Evolutionary conservation across 2,329 filamentous ascomycete genomes (phyloP).

Genomic region (Sporothrix humicola): DNA sequence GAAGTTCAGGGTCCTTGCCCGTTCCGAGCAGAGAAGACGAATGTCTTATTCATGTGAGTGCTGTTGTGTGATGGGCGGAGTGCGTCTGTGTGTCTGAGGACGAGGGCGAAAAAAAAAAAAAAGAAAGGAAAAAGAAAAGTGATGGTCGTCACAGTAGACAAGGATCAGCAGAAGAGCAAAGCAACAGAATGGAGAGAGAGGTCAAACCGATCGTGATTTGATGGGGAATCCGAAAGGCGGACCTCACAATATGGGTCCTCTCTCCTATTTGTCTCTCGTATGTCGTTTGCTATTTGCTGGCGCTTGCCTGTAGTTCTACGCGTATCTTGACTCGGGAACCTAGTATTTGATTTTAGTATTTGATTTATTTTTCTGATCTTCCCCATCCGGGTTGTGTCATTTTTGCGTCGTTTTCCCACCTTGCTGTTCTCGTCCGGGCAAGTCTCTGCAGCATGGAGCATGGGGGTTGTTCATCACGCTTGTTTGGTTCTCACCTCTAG

Average conservation of each 20-base stretch:
- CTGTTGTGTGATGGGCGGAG: constrained; percentile 14
- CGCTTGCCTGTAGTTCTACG: not conserved
- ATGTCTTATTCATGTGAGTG: constrained; percentile 14
- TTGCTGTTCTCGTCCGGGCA: not conserved
- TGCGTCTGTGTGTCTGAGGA: constrained; percentile 3
- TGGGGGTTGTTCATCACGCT: constrained; percentile 17
- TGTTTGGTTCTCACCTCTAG: constrained; percentile 15
- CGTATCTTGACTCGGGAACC: not conserved
- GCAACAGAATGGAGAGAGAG: constrained; percentile 13
- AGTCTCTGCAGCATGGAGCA: constrained; percentile 14
- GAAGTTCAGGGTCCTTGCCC: constrained; percentile 12
- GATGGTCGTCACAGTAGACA: constrained; percentile 2
- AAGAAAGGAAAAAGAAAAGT: not conserved
- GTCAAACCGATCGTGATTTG: not conserved
- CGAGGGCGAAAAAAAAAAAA: not conserved
- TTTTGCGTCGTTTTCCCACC: constrained; percentile 17
- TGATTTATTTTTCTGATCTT: not conserved
- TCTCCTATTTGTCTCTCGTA: not conserved
- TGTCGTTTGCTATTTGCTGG: not conserved
- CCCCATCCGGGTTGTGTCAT: constrained; percentile 10
- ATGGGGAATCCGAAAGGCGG: constrained; percentile 5
- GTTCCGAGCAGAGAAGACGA: not conserved
- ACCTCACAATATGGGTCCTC: not conserved
- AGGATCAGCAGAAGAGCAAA: constrained; percentile 13
- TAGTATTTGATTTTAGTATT: not conserved